Evolutionary conservation across 352 stramenopile genomes (phyloP).

Genomic region (Aphanomyces astaci): DNA sequence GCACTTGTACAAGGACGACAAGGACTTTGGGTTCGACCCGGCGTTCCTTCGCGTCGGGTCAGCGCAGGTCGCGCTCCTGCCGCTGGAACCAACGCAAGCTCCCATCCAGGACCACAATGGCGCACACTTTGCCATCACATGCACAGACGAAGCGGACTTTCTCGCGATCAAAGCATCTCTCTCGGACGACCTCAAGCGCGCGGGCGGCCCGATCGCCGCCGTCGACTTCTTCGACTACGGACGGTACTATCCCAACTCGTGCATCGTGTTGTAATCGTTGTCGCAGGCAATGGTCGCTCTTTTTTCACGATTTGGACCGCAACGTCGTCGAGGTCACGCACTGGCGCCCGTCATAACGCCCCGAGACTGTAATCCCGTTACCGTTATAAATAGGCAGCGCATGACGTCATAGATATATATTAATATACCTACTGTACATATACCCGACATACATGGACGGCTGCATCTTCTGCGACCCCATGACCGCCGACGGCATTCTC

Average conservation of each 20-base stretch:
- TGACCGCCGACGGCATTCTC: constrained; percentile 3
- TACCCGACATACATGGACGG: no score
- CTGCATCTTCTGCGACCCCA: constrained; percentile 20
- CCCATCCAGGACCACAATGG: constrained; percentile 18
- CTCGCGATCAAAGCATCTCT: constrained; percentile 2
- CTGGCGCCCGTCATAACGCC: background rate
- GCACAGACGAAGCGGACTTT: background rate
- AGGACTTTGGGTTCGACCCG: constrained; percentile 3
- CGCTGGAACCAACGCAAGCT: background rate
- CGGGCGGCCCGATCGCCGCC: background rate
- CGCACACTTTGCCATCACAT: constrained; percentile 14
- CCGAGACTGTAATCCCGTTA: no score
- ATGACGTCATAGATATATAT: no score
- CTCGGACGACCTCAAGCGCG: background rate
- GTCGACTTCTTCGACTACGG: constrained; percentile 14
- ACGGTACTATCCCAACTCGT: background rate
- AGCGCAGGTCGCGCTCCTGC: constrained; percentile 10
- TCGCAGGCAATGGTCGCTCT: constrained; percentile 11
- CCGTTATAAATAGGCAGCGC: no score
- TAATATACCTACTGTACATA: no score
- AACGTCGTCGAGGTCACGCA: constrained; percentile 20
- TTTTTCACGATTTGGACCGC: constrained; percentile 18
- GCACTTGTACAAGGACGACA: constrained; percentile 20
- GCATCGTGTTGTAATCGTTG: background rate
- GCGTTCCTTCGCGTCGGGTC: constrained; percentile 4